Percentiles rank a stretch among this genome's conserved stretches.
Conservation (phyloP, 352 stramenopile genomes). For the Plasmopara halstedii region DNA sequence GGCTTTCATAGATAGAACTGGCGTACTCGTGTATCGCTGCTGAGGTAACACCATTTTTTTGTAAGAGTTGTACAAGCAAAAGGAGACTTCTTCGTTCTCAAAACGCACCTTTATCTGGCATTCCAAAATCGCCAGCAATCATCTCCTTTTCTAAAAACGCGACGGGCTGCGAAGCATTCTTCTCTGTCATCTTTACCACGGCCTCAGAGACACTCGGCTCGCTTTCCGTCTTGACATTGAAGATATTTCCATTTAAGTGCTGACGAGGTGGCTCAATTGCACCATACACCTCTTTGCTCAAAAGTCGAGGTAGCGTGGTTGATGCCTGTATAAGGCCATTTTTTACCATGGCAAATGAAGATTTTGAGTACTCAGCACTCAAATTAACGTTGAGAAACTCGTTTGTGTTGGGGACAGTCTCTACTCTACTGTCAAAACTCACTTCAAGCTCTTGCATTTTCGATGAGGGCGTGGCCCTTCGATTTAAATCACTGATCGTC, state of each 20-base stretch:
- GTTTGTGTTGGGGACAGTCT: slow-evolving; percentile 2
- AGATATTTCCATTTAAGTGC: background rate
- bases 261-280: background rate
- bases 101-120: background rate
- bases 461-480: background rate
- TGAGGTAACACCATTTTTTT: too few species aligned
- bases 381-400: slow-evolving; percentile 3
- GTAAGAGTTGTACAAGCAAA: too few species aligned
- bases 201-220: background rate
- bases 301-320: background rate
- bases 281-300: background rate
- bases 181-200: background rate
- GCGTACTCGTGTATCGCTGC: slow-evolving; percentile 43
- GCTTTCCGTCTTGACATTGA: background rate
- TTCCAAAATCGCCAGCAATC: background rate
- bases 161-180: background rate
- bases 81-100: background rate
- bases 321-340: slow-evolving; percentile 10
- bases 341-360: background rate
- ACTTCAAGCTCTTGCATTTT: slow-evolving; percentile 1
- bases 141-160: background rate
- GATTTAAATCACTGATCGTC: slow-evolving; percentile 5
- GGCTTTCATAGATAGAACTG: slow-evolving; percentile 43
- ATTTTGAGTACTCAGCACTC: background rate
- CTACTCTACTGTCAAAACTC: slow-evolving; percentile 13